Percentiles rank a stretch among this genome's conserved stretches.
phyloP scores from a whole-genome alignment of 2,329 filamentous ascomycete species.

The Botryotinia globosa region DNA sequence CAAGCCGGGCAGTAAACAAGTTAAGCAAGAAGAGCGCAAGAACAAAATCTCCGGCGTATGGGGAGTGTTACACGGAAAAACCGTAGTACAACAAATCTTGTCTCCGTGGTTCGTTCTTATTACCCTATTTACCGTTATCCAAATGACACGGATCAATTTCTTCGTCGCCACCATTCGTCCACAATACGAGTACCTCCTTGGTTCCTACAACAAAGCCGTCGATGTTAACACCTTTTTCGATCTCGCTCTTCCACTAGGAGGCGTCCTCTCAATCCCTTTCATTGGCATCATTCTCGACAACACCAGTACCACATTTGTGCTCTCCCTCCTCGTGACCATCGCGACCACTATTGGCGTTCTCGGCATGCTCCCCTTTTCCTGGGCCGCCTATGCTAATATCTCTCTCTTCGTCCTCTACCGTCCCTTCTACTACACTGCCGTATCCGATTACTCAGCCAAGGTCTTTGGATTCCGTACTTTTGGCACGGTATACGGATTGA shows the following conservation, averaged over 20 bases:
- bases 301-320: conserved; percentile 67
- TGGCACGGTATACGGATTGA: conserved; percentile 87
- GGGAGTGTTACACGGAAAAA: conserved; percentile 76
- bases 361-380: conserved; percentile 67
- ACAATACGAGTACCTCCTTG: conserved; percentile 77
- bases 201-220: conserved; percentile 57
- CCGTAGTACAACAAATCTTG: conserved; percentile 68
- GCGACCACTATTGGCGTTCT: conserved; percentile 75
- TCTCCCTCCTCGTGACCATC: conserved; percentile 64
- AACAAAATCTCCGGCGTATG: conserved; percentile 70
- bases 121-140: conserved; percentile 70
- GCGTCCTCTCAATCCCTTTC: conserved; percentile 80
- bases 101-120: conserved; percentile 85
- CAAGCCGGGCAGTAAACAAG: conserved; percentile 60
- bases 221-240: conserved; percentile 84
- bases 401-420: conserved; percentile 79
- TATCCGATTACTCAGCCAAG: conserved; percentile 86
- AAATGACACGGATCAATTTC: conserved; percentile 85
- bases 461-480: conserved; percentile 92
- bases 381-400: conserved; percentile 74
- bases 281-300: conserved; percentile 79
- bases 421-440: conserved; percentile 86
- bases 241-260: conserved; percentile 77
- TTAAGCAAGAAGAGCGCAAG: conserved; percentile 64
- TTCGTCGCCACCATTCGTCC: conserved; percentile 83